Evolutionary conservation across 1,284 basidiomycete species (phyloP).

Genomic region (Boletus smithii): DNA sequence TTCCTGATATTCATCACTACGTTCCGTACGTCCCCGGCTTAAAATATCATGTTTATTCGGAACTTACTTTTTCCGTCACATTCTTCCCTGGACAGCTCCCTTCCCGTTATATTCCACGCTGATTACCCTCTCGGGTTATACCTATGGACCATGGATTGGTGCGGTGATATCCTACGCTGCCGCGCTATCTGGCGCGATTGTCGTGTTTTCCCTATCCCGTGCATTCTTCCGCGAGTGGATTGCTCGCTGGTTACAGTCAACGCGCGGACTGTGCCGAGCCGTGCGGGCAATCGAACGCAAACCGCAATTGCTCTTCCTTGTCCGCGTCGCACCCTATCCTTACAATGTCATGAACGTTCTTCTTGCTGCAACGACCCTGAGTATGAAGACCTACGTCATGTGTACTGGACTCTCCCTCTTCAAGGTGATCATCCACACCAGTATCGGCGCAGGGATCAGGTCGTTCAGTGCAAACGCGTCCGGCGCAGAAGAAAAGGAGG

Average conservation of each 20-base stretch:
- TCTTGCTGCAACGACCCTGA: constrained; percentile 82
- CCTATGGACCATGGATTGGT: constrained; percentile 77
- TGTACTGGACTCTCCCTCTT: constrained; percentile 82
- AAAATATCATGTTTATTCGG: background rate
- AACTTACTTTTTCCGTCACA: constrained; percentile 11
- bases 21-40: constrained; percentile 59
- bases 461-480: constrained; percentile 59
- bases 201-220: constrained; percentile 76
- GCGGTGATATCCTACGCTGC: constrained; percentile 80
- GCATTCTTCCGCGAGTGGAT: constrained; percentile 68
- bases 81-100: constrained; percentile 50
- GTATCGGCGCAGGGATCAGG: constrained; percentile 76
- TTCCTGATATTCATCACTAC: constrained; percentile 78
- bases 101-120: constrained; percentile 85
- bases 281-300: constrained; percentile 85
- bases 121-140: constrained; percentile 84
- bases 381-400: constrained; percentile 69
- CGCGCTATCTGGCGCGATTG: constrained; percentile 76
- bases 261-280: constrained; percentile 65
- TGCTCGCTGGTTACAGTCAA: constrained; percentile 65
- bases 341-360: constrained; percentile 91
- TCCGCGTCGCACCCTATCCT: constrained; percentile 80
- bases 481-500: constrained; percentile 34
- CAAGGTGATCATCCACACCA: constrained; percentile 85
- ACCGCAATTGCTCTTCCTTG: constrained; percentile 80